Conservation (phyloP, 2,329 filamentous ascomycete species). For the Ophiostoma quercus region DNA sequence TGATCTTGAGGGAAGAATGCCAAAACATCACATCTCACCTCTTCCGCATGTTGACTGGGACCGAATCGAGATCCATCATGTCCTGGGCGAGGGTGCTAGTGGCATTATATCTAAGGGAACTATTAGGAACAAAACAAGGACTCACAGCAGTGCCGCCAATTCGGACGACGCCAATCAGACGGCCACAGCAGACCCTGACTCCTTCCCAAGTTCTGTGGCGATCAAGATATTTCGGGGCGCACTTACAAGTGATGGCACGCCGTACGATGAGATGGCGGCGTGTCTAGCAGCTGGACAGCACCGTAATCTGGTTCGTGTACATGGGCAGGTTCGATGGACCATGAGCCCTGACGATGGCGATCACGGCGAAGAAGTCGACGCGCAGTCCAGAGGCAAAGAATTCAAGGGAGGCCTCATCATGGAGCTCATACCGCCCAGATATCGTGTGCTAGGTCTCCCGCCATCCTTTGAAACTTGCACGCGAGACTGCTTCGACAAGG, state of each 20-base stretch:
- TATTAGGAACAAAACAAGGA: constrained; percentile 26
- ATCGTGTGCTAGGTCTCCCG: constrained; percentile 41
- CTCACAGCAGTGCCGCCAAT: background rate
- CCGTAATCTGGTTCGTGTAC: constrained; percentile 42
- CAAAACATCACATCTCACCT: constrained; percentile 15
- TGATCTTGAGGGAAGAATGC: background rate
- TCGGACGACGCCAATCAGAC: background rate
- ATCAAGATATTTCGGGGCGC: constrained; percentile 47
- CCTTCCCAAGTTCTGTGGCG: constrained; percentile 34
- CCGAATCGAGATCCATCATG: constrained; percentile 38
- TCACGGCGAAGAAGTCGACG: no score
- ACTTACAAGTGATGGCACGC: constrained; percentile 44
- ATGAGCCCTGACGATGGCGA: constrained; percentile 3
- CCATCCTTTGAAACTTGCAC: constrained; percentile 45
- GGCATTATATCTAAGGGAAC: constrained; percentile 41
- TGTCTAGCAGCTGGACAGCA: constrained; percentile 44
- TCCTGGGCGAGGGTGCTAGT: constrained; percentile 44
- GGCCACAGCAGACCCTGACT: background rate
- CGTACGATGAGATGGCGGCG: constrained; percentile 46
- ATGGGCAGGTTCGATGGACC: constrained; percentile 38
- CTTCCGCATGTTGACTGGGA: constrained; percentile 40
- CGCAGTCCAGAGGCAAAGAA: background rate
- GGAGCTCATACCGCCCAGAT: constrained; percentile 43
- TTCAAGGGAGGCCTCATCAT: constrained; percentile 42
- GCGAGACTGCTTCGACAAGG: constrained; percentile 38